A percentile compares a stretch with the other conserved stretches of the same genome.
phyloP scores from a whole-genome alignment of 257 asterid genomes.

The Salvia splendens region DNA sequence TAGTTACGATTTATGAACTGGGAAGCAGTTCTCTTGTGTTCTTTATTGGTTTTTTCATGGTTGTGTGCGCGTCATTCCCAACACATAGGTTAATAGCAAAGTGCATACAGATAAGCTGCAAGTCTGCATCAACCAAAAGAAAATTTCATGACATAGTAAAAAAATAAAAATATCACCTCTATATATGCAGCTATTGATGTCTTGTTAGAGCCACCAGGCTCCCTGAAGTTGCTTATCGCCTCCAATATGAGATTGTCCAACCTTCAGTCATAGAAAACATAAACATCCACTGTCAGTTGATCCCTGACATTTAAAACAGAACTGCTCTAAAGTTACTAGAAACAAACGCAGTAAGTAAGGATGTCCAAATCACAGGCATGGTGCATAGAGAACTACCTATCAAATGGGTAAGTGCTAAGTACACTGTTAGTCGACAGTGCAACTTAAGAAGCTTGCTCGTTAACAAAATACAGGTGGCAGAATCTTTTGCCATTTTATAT shows the following conservation, averaged over 20 bases:
- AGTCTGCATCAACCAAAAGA: constrained; percentile 9
- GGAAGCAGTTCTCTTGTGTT: no score
- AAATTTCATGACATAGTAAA: constrained; percentile 12
- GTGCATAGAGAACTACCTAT: neutral
- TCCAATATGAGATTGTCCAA: constrained; percentile 90
- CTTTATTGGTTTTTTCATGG: no score
- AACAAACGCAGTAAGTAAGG: neutral
- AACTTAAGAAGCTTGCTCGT: no score
- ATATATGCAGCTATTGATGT: constrained; percentile 80
- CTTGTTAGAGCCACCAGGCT: constrained; percentile 87
- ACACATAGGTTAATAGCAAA: constrained; percentile 4
- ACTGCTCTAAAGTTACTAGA: constrained; percentile 20
- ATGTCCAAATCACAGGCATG: constrained; percentile 8
- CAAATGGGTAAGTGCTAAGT: neutral
- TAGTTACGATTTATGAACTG: no score
- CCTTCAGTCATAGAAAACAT: constrained; percentile 49
- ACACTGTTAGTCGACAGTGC: neutral
- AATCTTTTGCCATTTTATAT: neutral
- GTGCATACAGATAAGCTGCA: constrained; percentile 21
- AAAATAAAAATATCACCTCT: constrained; percentile 55
- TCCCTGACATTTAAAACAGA: constrained; percentile 29
- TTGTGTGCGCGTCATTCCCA: no score
- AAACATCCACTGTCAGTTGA: constrained; percentile 25
- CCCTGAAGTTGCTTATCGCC: constrained; percentile 81
- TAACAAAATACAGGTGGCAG: neutral